A percentile compares a stretch with the other conserved stretches of the same genome.
These are phyloP conservation scores for Butyriboletus regius DNA, from an alignment of 1,284 basidiomycete genomes.

Conservation along the genomic window DNA sequence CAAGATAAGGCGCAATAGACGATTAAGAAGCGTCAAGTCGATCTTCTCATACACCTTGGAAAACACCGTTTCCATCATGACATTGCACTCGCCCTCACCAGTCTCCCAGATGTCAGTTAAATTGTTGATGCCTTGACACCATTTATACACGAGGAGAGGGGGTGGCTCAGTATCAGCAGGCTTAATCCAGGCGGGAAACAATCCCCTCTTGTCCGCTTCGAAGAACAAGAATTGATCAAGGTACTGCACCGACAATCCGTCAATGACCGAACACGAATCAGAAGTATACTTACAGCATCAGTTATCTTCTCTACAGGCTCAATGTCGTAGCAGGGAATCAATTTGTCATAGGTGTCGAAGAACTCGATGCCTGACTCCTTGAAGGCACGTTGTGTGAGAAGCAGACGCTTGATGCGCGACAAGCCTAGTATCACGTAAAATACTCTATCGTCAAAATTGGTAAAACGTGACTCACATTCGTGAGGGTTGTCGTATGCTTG, in stretches of 20 bases:
- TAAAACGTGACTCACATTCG: constrained; percentile 52
- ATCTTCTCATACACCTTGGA: constrained; percentile 98
- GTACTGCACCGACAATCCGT: constrained; percentile 46
- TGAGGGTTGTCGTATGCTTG: constrained; percentile 94
- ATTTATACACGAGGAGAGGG: constrained; percentile 93
- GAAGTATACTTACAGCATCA: constrained; percentile 61
- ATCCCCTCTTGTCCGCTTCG: constrained; percentile 89
- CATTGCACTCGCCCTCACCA: constrained; percentile 89
- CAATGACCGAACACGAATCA: constrained; percentile 8
- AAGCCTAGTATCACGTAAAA: constrained; percentile 45
- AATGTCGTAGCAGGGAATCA: constrained; percentile 96
- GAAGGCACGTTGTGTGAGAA: constrained; percentile 92
- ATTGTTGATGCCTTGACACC: constrained; percentile 92
- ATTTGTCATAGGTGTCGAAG: constrained; percentile 92
- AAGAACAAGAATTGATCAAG: constrained; percentile 87
- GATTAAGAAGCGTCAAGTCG: constrained; percentile 87
- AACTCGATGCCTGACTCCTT: constrained; percentile 95
- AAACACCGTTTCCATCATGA: constrained; percentile 94
- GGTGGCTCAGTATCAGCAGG: constrained; percentile 94
- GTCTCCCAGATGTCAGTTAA: constrained; percentile 95
- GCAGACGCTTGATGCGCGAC: constrained; percentile 90
- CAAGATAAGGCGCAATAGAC: constrained; percentile 84
- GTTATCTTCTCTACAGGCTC: constrained; percentile 98
- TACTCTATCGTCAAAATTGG: neutral
- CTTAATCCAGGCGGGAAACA: constrained; percentile 97